Evolutionary conservation across 495 filamentous ascomycete species (phyloP).

Genomic region (Bacidia gigantensis): DNA sequence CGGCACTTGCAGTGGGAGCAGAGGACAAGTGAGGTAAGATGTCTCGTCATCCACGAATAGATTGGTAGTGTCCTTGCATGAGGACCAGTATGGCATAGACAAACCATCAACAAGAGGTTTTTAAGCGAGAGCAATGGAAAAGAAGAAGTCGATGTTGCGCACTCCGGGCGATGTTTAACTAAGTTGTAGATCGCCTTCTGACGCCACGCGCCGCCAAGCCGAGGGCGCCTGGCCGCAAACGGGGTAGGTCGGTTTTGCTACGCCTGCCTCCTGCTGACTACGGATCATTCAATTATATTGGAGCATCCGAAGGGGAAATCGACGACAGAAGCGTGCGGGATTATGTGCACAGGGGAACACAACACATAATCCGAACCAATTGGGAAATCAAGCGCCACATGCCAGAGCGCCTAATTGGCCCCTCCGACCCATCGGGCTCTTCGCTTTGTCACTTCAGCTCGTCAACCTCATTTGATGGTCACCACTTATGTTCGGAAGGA

Average conservation of each 20-base stretch:
- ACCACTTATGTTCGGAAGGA: background rate
- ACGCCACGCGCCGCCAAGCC: background rate
- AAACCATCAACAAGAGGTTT: background rate
- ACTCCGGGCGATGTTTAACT: background rate
- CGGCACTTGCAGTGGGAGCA: background rate
- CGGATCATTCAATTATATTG: too few species aligned
- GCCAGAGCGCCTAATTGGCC: too few species aligned
- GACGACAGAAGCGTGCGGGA: too few species aligned
- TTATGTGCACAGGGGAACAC: too few species aligned
- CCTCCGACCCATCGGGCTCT: too few species aligned
- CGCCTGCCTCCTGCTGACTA: too few species aligned
- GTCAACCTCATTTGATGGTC: background rate
- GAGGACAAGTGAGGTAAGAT: background rate
- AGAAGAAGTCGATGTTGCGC: background rate
- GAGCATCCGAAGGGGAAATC: too few species aligned
- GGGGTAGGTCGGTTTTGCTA: too few species aligned
- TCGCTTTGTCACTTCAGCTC: background rate
- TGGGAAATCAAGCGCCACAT: too few species aligned
- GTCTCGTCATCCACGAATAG: background rate
- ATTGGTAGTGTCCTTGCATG: background rate
- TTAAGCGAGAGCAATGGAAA: background rate
- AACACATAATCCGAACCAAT: too few species aligned
- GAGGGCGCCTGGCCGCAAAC: background rate
- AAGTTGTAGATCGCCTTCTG: background rate
- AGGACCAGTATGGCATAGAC: background rate